phyloP scores from a whole-genome alignment of 106 monocot species.

The Dendrobium chrysotoxum region DNA sequence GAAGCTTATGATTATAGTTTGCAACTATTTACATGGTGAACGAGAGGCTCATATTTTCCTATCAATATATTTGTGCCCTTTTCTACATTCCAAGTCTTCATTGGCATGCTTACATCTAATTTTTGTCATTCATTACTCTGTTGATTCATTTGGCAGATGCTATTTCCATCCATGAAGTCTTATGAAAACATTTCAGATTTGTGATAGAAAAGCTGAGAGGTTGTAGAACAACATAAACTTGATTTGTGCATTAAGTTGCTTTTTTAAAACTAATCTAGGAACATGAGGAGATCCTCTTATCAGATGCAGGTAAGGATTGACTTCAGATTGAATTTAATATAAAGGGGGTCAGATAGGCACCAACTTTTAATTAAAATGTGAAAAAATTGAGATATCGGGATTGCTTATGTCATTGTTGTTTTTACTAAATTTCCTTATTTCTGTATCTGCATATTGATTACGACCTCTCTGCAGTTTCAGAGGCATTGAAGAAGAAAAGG shows the following conservation, averaged over 20 bases:
- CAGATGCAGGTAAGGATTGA: background rate
- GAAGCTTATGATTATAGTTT: no score
- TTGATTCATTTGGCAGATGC: background rate
- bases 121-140: background rate
- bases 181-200: background rate
- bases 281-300: no score
- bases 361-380: background rate
- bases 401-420: background rate
- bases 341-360: background rate
- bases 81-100: background rate
- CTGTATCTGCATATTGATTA: background rate
- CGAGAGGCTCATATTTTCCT: no score
- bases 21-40: no score
- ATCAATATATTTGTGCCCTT: no score
- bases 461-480: slow-evolving; percentile 17
- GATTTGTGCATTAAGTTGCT: background rate
- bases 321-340: background rate
- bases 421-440: background rate
- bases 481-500: slow-evolving; percentile 27
- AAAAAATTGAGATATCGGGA: background rate
- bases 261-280: background rate
- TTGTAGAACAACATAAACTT: background rate
- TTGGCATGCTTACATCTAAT: background rate
- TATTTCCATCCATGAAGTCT: background rate
- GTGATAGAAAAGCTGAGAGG: background rate